Evolutionary conservation across 805 yeast species (phyloP).

Genomic region (Ogataea allantospora): DNA sequence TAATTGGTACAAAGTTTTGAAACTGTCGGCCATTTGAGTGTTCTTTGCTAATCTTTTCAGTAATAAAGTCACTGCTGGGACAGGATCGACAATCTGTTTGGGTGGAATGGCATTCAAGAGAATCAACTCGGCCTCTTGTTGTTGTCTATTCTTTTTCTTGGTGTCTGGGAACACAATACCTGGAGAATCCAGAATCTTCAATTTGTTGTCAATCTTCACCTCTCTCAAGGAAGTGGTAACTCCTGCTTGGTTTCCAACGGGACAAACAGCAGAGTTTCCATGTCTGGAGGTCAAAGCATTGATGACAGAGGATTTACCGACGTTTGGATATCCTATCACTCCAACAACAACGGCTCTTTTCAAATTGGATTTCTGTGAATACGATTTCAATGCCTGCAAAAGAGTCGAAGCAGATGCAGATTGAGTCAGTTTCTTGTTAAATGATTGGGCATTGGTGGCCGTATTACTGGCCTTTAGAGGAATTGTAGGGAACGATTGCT

Average conservation of each 20-base stretch:
- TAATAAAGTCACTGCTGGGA: conserved; percentile 73
- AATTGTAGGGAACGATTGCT: conserved; percentile 84
- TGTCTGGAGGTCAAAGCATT: conserved; percentile 84
- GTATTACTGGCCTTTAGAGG: conserved; percentile 82
- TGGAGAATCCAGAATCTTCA: conserved; percentile 90
- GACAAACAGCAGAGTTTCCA: conserved; percentile 74
- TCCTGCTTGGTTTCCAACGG: conserved; percentile 97
- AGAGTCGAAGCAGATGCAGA: conserved; percentile 70
- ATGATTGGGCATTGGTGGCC: conserved; percentile 64
- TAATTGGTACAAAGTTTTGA: conserved; percentile 68
- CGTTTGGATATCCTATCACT: conserved; percentile 96
- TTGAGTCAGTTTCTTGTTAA: conserved; percentile 71
- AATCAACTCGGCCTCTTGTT: conserved; percentile 85
- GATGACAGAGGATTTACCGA: conserved; percentile 92
- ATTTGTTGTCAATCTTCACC: conserved; percentile 86
- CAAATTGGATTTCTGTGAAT: conserved; percentile 77
- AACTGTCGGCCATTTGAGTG: conserved; percentile 71
- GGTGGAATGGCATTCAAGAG: conserved; percentile 88
- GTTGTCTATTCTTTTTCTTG: conserved; percentile 46
- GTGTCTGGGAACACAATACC: conserved; percentile 89
- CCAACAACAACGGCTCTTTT: conserved; percentile 92
- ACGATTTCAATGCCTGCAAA: conserved; percentile 78
- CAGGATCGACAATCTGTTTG: conserved; percentile 79
- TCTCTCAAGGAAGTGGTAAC: conserved; percentile 90
- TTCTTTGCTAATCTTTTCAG: conserved; percentile 74